Evolutionary conservation across 2,329 filamentous ascomycete species (phyloP).

Genomic region (Nemania sp.): DNA sequence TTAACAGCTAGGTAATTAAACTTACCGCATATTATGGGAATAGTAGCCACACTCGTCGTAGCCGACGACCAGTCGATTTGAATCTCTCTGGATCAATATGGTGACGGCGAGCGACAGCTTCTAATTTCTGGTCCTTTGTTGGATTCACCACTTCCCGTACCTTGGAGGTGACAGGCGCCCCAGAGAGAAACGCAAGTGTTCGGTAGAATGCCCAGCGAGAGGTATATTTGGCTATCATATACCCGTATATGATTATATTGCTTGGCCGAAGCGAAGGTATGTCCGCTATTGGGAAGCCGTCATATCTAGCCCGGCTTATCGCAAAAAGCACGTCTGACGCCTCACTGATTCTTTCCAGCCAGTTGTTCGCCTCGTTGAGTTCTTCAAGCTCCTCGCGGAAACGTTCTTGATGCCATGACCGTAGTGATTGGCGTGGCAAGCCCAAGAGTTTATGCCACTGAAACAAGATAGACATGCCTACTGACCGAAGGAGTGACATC

Average conservation of each 20-base stretch:
- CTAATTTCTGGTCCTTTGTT: slow-evolving; percentile 53
- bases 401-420: slow-evolving; percentile 56
- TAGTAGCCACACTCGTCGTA: slow-evolving; percentile 26
- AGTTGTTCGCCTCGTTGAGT: slow-evolving; percentile 48
- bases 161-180: slow-evolving; percentile 36
- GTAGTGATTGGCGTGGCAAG: slow-evolving; percentile 51
- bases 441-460: slow-evolving; percentile 40
- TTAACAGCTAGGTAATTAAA: no score
- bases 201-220: slow-evolving; percentile 58
- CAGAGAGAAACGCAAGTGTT: slow-evolving; percentile 51
- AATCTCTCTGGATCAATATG: slow-evolving; percentile 52
- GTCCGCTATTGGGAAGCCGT: slow-evolving; percentile 47
- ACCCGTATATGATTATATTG: slow-evolving; percentile 52
- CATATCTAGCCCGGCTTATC: slow-evolving; percentile 52
- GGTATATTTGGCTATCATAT: slow-evolving; percentile 60
- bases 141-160: slow-evolving; percentile 61
- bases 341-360: slow-evolving; percentile 55
- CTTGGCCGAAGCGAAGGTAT: slow-evolving; percentile 45
- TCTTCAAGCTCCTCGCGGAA: slow-evolving; percentile 56
- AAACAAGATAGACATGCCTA: not conserved
- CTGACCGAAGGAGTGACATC: not conserved
- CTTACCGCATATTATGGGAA: slow-evolving; percentile 27
- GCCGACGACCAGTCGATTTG: slow-evolving; percentile 43
- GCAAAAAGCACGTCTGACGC: slow-evolving; percentile 59
- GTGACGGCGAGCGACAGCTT: slow-evolving; percentile 55